Evolutionary conservation across 495 filamentous ascomycete genomes (phyloP), one percentile per base, ranked within the genome.

Genomic region (Symbiotaphrina buchneri): DNA sequence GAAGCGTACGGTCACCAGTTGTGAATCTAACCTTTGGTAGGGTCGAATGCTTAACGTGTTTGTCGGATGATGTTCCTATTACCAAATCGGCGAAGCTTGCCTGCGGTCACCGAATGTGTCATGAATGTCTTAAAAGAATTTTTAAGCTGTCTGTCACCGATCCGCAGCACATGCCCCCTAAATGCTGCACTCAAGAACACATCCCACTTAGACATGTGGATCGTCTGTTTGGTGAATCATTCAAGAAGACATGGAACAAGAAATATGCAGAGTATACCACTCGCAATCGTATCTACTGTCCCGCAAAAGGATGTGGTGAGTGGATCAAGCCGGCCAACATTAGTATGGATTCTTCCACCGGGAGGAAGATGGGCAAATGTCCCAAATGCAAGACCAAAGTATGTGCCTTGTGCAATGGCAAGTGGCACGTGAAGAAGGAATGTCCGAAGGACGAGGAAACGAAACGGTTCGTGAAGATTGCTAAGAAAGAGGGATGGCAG

Each of bases 21-120:
- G 8, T 25, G 13, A 25, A 8, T 8, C 13, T 25, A 8, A 13
- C 22, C 22, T 13, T 25, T 25, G 7, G 8, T 25, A 78, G 74
- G 34, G 58, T 69, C 19, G 58, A 70, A 42, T 85, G 78, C 35
- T 47, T 81, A 11, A 65, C 61, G 16, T 87, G 79, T 48, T 47
- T 69, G 41, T 61, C 68, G 21, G 62, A 73, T 30, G 65, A 71
- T 34, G 44, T 68, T 3, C 63, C 68, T 1, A 41, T 55, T 24
- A 54, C 55, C 30, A 63, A 68, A 47, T 61, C 67, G 14, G 71
- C 66, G 13, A 74, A 73, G 40, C 63, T 84, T 24, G 58, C 64
- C 34, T 90, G 80, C 43, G 63, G 62, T 16, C 80, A 90, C 44
- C 64, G 65, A 25, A 82, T 79, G 73, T 90, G 80, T 47, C 53